Conservation (phyloP, 352 stramenopile genomes). For the Globisporangium okanoganense region DNA sequence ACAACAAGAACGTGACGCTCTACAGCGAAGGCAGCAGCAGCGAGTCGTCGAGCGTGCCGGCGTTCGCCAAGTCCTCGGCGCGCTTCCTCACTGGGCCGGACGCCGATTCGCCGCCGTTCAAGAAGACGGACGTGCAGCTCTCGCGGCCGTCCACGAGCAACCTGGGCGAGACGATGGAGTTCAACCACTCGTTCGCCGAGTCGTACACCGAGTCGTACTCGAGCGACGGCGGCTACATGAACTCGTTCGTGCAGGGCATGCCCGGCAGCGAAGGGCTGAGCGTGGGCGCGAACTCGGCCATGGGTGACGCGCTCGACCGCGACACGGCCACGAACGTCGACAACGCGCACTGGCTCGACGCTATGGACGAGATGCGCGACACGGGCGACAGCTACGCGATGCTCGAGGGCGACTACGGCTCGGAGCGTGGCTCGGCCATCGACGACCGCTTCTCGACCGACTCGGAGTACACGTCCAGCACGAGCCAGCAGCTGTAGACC, state of each 20-base stretch:
- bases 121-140: conserved; percentile 30
- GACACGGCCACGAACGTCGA: conserved; percentile 16
- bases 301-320: conserved; percentile 12
- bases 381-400: conserved; percentile 83
- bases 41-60: neutral
- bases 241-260: conserved; percentile 42
- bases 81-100: conserved; percentile 15
- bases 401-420: conserved; percentile 71
- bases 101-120: conserved; percentile 27
- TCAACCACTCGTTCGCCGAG: conserved; percentile 53
- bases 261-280: conserved; percentile 27
- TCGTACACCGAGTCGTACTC: conserved; percentile 45
- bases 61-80: conserved; percentile 12
- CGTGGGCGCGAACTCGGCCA: conserved; percentile 12
- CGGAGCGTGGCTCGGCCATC: conserved; percentile 53
- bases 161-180: conserved; percentile 56
- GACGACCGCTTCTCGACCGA: conserved; percentile 68
- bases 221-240: conserved; percentile 36
- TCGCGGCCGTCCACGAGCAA: conserved; percentile 45
- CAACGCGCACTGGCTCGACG: conserved; percentile 53
- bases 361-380: conserved; percentile 70
- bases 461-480: conserved; percentile 33
- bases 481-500: neutral
- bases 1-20: conserved; percentile 8
- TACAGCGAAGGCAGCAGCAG: conserved; percentile 1